Percentiles rank a stretch among this genome's conserved stretches.
These are phyloP conservation scores for Cyberlindnera maritima DNA, from an alignment of 805 yeast species.

Conservation along the genomic window DNA sequence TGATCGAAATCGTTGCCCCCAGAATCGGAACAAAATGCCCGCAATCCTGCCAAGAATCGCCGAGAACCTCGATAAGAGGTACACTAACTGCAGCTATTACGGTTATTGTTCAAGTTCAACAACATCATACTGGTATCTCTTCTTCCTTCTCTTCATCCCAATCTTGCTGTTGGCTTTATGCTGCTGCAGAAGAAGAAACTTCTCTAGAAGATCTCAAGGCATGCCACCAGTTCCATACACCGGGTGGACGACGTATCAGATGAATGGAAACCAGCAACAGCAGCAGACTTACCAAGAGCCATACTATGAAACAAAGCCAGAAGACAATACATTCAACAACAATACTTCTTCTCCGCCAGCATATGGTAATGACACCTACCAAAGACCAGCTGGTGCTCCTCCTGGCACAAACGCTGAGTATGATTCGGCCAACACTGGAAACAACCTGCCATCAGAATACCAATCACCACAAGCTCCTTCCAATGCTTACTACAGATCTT, in stretches of 20 bases:
- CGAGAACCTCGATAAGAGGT: constrained; percentile 11
- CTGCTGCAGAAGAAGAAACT: constrained; percentile 19
- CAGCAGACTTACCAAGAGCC: constrained; percentile 10
- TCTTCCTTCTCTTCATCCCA: constrained; percentile 19
- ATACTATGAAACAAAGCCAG: constrained; percentile 8
- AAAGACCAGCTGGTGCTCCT: constrained; percentile 20
- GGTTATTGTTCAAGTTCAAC: neutral
- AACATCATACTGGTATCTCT: constrained; percentile 21
- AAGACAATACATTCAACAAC: neutral
- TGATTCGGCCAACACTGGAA: neutral
- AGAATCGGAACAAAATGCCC: neutral
- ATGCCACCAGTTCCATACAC: constrained; percentile 21
- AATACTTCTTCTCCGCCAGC: constrained; percentile 3
- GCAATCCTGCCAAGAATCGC: neutral
- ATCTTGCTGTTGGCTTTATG: constrained; percentile 1
- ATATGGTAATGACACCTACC: constrained; percentile 3
- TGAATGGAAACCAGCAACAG: constrained; percentile 9
- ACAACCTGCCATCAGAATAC: neutral
- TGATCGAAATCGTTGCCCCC: too few relatives aligned
- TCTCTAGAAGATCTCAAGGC: constrained; percentile 19
- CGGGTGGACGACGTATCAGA: constrained; percentile 23
- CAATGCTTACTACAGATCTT: constrained; percentile 4
- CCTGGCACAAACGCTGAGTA: constrained; percentile 6
- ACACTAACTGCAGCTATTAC: constrained; percentile 3
- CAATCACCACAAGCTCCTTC: constrained; percentile 8